Evolutionary conservation across 2,329 filamentous ascomycete species (phyloP), one percentile per base, ranked within the genome.

Genomic region (Fusarium luffae): DNA sequence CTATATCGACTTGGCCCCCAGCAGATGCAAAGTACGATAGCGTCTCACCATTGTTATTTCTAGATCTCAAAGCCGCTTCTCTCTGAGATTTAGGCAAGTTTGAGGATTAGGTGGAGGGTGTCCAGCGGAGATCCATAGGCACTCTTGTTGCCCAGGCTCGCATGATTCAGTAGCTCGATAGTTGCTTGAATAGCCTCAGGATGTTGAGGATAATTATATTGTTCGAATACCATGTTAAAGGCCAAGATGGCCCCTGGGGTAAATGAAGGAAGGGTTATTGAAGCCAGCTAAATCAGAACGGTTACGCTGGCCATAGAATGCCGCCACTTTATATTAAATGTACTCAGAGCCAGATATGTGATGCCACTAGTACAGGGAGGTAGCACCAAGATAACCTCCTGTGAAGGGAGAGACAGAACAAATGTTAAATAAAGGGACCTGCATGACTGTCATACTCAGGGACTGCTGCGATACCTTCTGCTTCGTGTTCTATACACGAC

Each of bases 321-420:
- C 46, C 46, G 52, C 60, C 60, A 65, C 60, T 40, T 66, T 48
- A 60, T 65, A 42, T 65, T 48, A 65, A 48, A 57, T 63, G 59
- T 58, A 40, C 43, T 52, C 40, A 25, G 32, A 28, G 19, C 44
- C 37, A 59, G 40, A 47, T 25, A 64, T 34, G 56, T 13, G 18
- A 50, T 44, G 10, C 25, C 30, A 32, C 25, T 21, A 21, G 16
- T 27, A 28, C 23, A 16, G 3, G 4, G 32, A n/a, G 16, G 13
- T 28, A 19, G 18, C 16, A 18, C 9, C 23, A 41, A 14, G 8
- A 7, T 25, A 34, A 23, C n/a, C 48, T 19, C 7, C 48, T 40
- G 21, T 16, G 23, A n/a, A 40, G 25, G 40, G 27, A 25, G 49
- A 14, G 49, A 34, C 6, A 41, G 18, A 27, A 19, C 3, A 16